These are phyloP conservation scores for Quercus alba DNA, from an alignment of 306 rosid species.

Conservation along the genomic window DNA sequence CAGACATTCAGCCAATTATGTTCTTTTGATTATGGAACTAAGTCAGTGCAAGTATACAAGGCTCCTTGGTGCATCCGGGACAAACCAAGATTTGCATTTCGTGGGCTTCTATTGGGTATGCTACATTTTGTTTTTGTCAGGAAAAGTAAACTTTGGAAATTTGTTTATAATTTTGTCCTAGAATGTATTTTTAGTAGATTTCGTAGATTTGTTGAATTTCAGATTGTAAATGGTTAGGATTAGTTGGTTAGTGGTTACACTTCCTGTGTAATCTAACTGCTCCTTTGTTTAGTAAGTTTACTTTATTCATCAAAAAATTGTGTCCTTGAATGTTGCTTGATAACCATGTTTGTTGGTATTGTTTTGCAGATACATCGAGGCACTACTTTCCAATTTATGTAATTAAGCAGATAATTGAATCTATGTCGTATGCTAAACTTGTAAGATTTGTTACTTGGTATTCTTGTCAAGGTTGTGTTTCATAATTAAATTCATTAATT, in stretches of 20 bases:
- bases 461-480: conserved; percentile 7
- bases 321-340: conserved; percentile 25
- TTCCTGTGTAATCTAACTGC: too few species aligned
- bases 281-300: too few species aligned
- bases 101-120: conserved; percentile 93
- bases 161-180: conserved; percentile 16
- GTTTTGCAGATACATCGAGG: conserved; percentile 87
- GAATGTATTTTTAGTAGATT: background rate
- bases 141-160: background rate
- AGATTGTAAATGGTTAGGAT: too few species aligned
- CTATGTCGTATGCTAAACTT: conserved; percentile 94
- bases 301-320: background rate
- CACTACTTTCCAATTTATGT: conserved; percentile 78
- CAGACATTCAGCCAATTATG: conserved; percentile 99
- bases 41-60: conserved; percentile 62
- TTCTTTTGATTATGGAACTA: conserved; percentile 68
- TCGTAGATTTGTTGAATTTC: too few species aligned
- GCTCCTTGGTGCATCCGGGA: conserved; percentile 92
- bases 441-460: conserved; percentile 42
- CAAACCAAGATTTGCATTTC: conserved; percentile 79
- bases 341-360: conserved; percentile 12
- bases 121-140: conserved; percentile 1
- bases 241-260: too few species aligned
- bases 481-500: conserved; percentile 8
- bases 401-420: conserved; percentile 82